A percentile compares a stretch with the other conserved stretches of the same genome.
Conservation (phyloP, 169 alveolate genomes). For the Besnoitia besnoiti region DNA sequence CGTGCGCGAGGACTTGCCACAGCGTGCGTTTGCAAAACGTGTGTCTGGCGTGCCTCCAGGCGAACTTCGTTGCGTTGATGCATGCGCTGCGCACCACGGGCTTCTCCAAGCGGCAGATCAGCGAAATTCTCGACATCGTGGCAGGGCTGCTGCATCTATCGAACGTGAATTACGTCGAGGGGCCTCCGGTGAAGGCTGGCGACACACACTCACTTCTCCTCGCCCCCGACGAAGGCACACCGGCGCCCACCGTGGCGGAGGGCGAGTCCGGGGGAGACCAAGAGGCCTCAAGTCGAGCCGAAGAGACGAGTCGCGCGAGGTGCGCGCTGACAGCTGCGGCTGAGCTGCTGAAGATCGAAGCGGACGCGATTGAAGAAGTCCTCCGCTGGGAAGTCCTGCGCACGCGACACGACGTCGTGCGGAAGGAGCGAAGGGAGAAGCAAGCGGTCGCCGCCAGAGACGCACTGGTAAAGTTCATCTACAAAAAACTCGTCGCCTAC, state of each 20-base stretch:
- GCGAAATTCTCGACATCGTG: slow-evolving; percentile 28
- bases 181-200: background rate
- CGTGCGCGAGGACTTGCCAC: too few species aligned
- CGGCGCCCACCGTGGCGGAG: slow-evolving; percentile 3
- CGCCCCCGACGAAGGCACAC: background rate
- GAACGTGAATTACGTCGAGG: slow-evolving; percentile 26
- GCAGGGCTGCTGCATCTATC: slow-evolving; percentile 59
- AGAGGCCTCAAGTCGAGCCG: background rate
- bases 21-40: too few species aligned
- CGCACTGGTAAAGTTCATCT: slow-evolving; percentile 37
- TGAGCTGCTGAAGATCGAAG: background rate
- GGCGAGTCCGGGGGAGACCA: background rate
- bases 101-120: background rate
- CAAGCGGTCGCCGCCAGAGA: slow-evolving; percentile 40
- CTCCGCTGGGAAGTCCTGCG: slow-evolving; percentile 19
- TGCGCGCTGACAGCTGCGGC: slow-evolving; percentile 6
- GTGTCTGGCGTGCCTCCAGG: background rate
- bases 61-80: slow-evolving; percentile 35
- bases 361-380: slow-evolving; percentile 20
- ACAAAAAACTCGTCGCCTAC: slow-evolving; percentile 25
- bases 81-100: slow-evolving; percentile 30
- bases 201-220: slow-evolving; percentile 1
- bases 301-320: background rate
- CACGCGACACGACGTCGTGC: slow-evolving; percentile 25
- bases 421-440: slow-evolving; percentile 19